Conservation (phyloP, 2,329 filamentous ascomycete species). For the Celoporthe dispersa region DNA sequence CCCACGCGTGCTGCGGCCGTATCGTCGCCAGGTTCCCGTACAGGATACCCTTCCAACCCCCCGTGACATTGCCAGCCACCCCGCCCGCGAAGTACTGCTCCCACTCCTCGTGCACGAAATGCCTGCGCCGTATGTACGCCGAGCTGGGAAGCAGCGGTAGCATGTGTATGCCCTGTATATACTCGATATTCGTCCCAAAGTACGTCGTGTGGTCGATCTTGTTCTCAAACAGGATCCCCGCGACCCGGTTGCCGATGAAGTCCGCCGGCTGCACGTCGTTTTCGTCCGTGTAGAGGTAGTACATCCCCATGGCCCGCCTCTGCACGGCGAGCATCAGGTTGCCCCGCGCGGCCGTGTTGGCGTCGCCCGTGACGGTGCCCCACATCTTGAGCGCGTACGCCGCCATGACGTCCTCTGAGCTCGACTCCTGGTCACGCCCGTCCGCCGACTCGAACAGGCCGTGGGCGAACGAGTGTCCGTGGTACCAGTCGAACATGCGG, state of each 20-base stretch:
- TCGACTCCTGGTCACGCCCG: slow-evolving; percentile 85
- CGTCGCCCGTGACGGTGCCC: slow-evolving; percentile 78
- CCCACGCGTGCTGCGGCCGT: slow-evolving; percentile 70
- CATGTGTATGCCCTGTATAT: slow-evolving; percentile 66
- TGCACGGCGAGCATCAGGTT: slow-evolving; percentile 85
- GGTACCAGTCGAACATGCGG: slow-evolving; percentile 89
- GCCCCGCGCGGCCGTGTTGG: slow-evolving; percentile 78
- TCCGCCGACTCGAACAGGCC: slow-evolving; percentile 72
- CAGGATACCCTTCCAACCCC: slow-evolving; percentile 86
- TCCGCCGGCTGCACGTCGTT: slow-evolving; percentile 73
- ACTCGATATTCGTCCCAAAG: slow-evolving; percentile 76
- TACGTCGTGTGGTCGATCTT: slow-evolving; percentile 93
- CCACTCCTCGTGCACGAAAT: slow-evolving; percentile 86
- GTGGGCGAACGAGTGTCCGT: slow-evolving; percentile 93
- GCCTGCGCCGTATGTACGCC: slow-evolving; percentile 65
- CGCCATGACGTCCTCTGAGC: slow-evolving; percentile 87
- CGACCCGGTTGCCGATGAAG: slow-evolving; percentile 81
- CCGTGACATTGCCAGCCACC: slow-evolving; percentile 65
- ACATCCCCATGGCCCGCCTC: slow-evolving; percentile 72
- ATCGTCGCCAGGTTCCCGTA: slow-evolving; percentile 82
- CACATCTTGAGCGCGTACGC: slow-evolving; percentile 92
- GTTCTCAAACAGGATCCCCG: slow-evolving; percentile 84
- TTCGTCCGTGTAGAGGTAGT: slow-evolving; percentile 77
- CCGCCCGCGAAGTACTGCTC: slow-evolving; percentile 73
- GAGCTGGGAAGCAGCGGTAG: slow-evolving; percentile 68